These are phyloP conservation scores for Ogataea pilisensis DNA, from an alignment of 805 yeast genomes.

Conservation along the genomic window DNA sequence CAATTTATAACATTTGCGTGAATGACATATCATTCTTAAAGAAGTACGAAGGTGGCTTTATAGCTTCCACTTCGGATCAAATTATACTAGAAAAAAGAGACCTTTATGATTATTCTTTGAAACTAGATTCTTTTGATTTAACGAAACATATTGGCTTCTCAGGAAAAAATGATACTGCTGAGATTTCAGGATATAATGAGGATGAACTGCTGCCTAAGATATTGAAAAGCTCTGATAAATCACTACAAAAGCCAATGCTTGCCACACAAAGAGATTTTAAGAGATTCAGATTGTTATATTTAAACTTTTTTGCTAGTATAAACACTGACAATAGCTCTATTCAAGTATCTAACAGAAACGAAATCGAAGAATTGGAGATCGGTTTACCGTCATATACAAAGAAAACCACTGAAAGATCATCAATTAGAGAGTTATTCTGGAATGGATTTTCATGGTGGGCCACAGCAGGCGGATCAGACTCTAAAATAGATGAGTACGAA, in stretches of 20 bases:
- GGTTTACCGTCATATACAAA: conserved; percentile 14
- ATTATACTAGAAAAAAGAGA: conserved; percentile 51
- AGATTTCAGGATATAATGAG: not conserved
- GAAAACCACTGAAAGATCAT: conserved; percentile 39
- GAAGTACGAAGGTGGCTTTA: conserved; percentile 33
- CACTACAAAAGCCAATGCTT: conserved; percentile 6
- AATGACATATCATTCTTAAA: conserved; percentile 45
- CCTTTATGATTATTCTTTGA: conserved; percentile 45
- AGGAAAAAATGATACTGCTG: not conserved
- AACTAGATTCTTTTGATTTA: conserved; percentile 16
- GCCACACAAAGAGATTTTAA: conserved; percentile 37
- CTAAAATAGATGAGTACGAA: conserved; percentile 35
- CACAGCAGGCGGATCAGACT: conserved; percentile 63
- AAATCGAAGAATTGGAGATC: conserved; percentile 11
- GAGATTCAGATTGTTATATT: conserved; percentile 30
- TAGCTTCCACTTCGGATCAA: conserved; percentile 66
- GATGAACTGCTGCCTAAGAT: conserved; percentile 21
- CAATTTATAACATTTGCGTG: conserved; percentile 61
- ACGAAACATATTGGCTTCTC: not conserved
- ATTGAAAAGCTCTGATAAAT: conserved; percentile 8
- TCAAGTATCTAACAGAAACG: conserved; percentile 4
- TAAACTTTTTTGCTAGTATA: conserved; percentile 10
- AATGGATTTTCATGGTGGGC: conserved; percentile 85
- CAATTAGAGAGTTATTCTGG: conserved; percentile 61
- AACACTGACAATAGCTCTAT: conserved; percentile 1